Evolutionary conservation across 768 basidiomycete species (phyloP).

Genomic region (Leccinum subtestaceum): DNA sequence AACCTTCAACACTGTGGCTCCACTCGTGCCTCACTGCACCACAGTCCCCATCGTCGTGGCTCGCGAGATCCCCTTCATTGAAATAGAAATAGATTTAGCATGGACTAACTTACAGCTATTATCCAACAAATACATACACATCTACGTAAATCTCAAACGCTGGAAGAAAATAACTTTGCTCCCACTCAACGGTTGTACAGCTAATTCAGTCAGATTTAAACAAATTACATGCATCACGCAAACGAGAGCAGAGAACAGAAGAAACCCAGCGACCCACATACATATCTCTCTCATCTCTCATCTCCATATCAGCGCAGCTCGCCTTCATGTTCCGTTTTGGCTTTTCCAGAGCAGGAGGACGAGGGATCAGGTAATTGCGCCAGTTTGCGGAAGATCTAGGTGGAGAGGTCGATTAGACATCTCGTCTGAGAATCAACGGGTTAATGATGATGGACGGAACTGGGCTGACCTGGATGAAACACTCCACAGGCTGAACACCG

Average conservation of each 20-base stretch:
- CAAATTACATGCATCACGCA: not conserved
- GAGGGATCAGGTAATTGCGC: constrained; percentile 16
- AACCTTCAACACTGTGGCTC: too few species aligned
- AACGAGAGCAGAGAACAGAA: not conserved
- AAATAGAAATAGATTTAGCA: not conserved
- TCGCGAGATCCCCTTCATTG: not conserved
- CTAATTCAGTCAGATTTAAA: not conserved
- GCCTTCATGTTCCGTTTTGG: not conserved
- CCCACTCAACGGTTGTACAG: too few species aligned
- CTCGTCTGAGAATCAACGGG: not conserved
- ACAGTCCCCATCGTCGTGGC: too few species aligned
- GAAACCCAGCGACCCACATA: not conserved
- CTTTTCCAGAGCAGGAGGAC: not conserved
- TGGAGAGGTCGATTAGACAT: not conserved
- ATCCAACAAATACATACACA: not conserved
- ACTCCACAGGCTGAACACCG: constrained; percentile 42
- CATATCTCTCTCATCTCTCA: too few species aligned
- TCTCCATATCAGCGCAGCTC: not conserved
- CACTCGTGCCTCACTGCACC: too few species aligned
- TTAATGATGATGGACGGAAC: not conserved
- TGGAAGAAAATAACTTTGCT: too few species aligned
- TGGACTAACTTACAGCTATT: not conserved
- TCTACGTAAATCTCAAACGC: not conserved
- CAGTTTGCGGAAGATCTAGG: constrained; percentile 32
- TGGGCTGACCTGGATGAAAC: constrained; percentile 35